A percentile compares a stretch with the other conserved stretches of the same genome.
phyloP scores from a whole-genome alignment of 169 alveolate species.

The Babesia caballi region DNA sequence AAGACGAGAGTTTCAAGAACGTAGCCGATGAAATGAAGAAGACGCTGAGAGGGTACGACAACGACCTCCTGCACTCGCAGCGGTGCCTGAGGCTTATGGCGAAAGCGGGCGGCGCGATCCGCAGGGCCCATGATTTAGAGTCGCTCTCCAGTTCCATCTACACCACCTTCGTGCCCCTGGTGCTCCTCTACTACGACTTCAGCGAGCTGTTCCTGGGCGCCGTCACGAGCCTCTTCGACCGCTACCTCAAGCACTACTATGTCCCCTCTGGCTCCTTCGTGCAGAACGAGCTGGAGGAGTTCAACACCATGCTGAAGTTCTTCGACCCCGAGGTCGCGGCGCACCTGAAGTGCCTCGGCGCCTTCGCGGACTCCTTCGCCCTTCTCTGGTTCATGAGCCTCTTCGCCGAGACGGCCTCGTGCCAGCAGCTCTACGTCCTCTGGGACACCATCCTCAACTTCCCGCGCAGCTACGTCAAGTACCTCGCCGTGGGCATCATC shows the following conservation, averaged over 20 bases:
- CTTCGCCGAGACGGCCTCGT: constrained; percentile 33
- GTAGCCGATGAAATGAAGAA: background rate
- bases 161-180: constrained; percentile 26
- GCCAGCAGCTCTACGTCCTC: constrained; percentile 34
- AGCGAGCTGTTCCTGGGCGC: constrained; percentile 12
- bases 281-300: constrained; percentile 41
- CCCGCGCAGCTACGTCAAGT: constrained; percentile 46
- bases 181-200: constrained; percentile 41
- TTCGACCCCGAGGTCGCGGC: constrained; percentile 56
- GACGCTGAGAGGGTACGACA: constrained; percentile 4
- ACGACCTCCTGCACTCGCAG: constrained; percentile 38
- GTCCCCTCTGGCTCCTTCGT: constrained; percentile 54
- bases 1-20: background rate
- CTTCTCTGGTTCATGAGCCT: constrained; percentile 64
- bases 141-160: constrained; percentile 38
- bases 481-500: constrained; percentile 33
- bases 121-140: background rate
- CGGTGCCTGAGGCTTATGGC: constrained; percentile 1
- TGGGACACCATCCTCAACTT: constrained; percentile 44
- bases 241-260: constrained; percentile 50
- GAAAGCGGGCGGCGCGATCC: background rate
- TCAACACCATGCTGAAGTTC: constrained; percentile 52
- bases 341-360: constrained; percentile 43
- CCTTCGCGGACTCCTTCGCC: constrained; percentile 58
- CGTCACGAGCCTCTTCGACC: constrained; percentile 16